A percentile compares a stretch with the other conserved stretches of the same genome.
phyloP scores from a whole-genome alignment of 177 flowering plant species.

The Vitis hybrid region DNA sequence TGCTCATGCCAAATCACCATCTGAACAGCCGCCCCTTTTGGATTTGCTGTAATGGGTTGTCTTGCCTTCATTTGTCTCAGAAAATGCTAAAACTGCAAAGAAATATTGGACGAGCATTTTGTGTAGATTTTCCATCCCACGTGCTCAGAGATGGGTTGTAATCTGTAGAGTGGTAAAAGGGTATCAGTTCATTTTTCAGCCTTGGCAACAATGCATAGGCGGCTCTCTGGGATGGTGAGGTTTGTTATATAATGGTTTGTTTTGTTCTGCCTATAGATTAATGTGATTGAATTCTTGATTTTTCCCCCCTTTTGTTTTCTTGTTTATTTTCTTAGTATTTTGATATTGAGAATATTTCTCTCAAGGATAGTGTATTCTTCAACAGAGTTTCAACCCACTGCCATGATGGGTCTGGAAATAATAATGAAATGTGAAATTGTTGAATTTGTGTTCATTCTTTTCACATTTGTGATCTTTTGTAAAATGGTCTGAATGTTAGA shows the following conservation, averaged over 20 bases:
- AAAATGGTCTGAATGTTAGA: too few relatives aligned
- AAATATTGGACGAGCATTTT: neutral
- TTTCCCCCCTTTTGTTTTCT: neutral
- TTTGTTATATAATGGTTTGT: conserved; percentile 20
- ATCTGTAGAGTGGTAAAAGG: conserved; percentile 9
- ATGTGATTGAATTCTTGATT: conserved; percentile 5
- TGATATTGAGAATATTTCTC: neutral
- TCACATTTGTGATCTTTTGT: too few relatives aligned
- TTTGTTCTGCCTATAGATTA: conserved; percentile 25
- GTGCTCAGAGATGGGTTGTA: conserved; percentile 2
- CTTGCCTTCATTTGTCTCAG: neutral
- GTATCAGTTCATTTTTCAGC: neutral
- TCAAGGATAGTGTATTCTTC: conserved; percentile 31
- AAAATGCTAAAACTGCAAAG: neutral
- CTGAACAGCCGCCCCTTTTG: conserved; percentile 74
- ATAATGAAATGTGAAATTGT: conserved; percentile 7
- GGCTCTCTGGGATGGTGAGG: conserved; percentile 12
- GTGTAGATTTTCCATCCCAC: conserved; percentile 8
- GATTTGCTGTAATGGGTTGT: conserved; percentile 58
- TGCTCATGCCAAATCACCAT: conserved; percentile 35
- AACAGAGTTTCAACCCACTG: conserved; percentile 16
- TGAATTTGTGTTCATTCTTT: too few relatives aligned
- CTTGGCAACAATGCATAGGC: neutral
- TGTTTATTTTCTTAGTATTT: conserved; percentile 2
- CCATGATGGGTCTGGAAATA: conserved; percentile 18